Percentiles rank a stretch among this genome's conserved stretches.
phyloP scores from a whole-genome alignment of 2,329 filamentous ascomycete species.

The Fusarium kyushuense region DNA sequence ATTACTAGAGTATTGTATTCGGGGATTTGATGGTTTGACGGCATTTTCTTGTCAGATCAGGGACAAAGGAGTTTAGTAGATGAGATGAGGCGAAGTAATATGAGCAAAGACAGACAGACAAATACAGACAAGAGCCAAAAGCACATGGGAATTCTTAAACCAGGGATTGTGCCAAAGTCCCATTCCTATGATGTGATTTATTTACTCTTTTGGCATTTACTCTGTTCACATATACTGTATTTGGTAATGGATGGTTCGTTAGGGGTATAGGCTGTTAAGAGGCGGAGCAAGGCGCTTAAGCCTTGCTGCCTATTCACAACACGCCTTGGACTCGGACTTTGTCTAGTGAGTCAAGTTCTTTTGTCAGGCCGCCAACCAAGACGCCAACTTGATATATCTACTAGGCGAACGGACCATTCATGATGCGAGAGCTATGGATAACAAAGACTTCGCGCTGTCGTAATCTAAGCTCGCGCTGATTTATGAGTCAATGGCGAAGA shows the following conservation, averaged over 20 bases:
- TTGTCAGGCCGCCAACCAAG: constrained; percentile 25
- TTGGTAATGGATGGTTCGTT: background rate
- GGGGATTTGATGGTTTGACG: constrained; percentile 20
- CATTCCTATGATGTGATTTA: constrained; percentile 12
- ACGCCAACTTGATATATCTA: background rate
- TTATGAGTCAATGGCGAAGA: constrained; percentile 25
- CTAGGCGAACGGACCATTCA: constrained; percentile 9
- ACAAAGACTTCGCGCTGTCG: constrained; percentile 20
- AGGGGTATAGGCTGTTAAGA: constrained; percentile 9
- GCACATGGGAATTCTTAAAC: background rate
- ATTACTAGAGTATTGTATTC: constrained; percentile 36
- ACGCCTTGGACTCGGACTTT: constrained; percentile 8
- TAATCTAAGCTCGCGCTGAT: constrained; percentile 1
- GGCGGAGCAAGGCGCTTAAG: constrained; percentile 33
- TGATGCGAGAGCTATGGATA: constrained; percentile 3
- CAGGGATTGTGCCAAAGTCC: constrained; percentile 28
- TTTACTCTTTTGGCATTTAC: background rate
- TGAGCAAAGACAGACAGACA: constrained; percentile 8
- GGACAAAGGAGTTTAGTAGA: constrained; percentile 44
- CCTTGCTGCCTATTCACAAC: constrained; percentile 41
- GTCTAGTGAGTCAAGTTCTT: constrained; percentile 7
- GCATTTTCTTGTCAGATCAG: constrained; percentile 37
- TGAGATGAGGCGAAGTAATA: constrained; percentile 13
- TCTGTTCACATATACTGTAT: background rate
- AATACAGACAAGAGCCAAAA: background rate